Evolutionary conservation across 179 eudicot genomes (phyloP), one percentile per base, ranked within the genome.

Genomic region (Heliamphora pulchella): DNA sequence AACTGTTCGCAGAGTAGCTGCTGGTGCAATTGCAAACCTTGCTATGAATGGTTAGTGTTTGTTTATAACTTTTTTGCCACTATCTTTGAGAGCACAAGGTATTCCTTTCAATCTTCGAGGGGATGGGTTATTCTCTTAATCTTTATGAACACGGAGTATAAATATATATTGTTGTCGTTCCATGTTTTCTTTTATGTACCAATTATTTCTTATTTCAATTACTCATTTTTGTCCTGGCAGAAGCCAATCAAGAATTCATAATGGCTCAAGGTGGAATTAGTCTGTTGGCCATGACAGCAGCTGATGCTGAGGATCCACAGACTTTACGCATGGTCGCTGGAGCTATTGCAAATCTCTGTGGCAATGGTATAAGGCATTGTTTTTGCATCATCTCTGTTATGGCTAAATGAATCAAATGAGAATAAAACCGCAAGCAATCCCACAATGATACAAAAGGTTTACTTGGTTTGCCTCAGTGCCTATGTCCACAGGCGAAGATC

Each of bases 241-340:
- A 96, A 87, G 88, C 88, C 55, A 96, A 96, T 86, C 99, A 96
- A 78, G 99, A 96, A 81, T 90, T 91, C 73, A 91, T 96, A 80
- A 97, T 96, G 84, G 91, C 91, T 73, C 95, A 96, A 89, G 97
- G 97, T 46, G 99, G 99, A 80, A 92, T 96, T 47, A 74, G 92
- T 83, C 87, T 96, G 50, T 85, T 96, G 86, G 88, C 99, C 77
- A 80, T 87, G 82, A 96, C 97, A 62, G 97, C 98, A 53, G 90
- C 89, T 74, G 94, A 94, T 86, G 97, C 99, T 22, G 97, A 96
- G 88, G 99, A 96, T 89, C 97, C 99, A 14, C 99, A 94, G 83
- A 96, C 99, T 75, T 90, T 96, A 71, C 96, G 99, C 84, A 96
- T 96, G 99, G 97, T 96, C 55, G 99, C 99, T 78, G 99, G 99